Evolutionary conservation across 1,139 yeast genomes (phyloP).

Genomic region (Pichia sp.): DNA sequence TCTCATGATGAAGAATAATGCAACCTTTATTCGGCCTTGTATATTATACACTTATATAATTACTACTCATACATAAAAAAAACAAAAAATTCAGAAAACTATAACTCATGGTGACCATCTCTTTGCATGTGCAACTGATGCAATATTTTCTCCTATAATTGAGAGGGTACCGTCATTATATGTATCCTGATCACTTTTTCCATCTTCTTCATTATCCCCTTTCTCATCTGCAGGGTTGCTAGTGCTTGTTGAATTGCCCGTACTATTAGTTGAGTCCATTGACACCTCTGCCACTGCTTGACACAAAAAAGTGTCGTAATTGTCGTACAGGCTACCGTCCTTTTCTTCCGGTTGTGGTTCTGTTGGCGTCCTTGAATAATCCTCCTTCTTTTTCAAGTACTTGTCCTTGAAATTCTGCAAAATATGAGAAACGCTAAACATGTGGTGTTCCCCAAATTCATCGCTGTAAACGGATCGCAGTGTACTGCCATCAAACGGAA

Average conservation of each 20-base stretch:
- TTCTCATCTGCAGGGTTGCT: background rate
- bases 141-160: conserved; percentile 15
- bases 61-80: background rate
- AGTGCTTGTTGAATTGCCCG: background rate
- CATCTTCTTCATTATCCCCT: background rate
- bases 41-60: conserved; percentile 2
- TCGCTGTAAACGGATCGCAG: conserved; percentile 1
- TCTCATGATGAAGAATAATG: background rate
- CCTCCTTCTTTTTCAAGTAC: conserved; percentile 4
- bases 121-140: conserved; percentile 15
- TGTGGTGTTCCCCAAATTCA: background rate
- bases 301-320: background rate
- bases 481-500: conserved; percentile 10
- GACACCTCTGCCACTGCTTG: background rate
- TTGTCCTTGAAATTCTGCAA: conserved; percentile 13
- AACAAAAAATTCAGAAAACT: background rate
- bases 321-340: background rate
- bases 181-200: background rate
- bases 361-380: conserved; percentile 13
- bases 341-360: conserved; percentile 7
- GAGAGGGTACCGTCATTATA: conserved; percentile 13
- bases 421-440: background rate
- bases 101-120: conserved; percentile 16
- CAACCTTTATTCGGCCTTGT: background rate
- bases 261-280: background rate